A percentile compares a stretch with the other conserved stretches of the same genome.
Evolutionary conservation across 495 filamentous ascomycete genomes (phyloP).

Genomic region (Penicillium desertorum): DNA sequence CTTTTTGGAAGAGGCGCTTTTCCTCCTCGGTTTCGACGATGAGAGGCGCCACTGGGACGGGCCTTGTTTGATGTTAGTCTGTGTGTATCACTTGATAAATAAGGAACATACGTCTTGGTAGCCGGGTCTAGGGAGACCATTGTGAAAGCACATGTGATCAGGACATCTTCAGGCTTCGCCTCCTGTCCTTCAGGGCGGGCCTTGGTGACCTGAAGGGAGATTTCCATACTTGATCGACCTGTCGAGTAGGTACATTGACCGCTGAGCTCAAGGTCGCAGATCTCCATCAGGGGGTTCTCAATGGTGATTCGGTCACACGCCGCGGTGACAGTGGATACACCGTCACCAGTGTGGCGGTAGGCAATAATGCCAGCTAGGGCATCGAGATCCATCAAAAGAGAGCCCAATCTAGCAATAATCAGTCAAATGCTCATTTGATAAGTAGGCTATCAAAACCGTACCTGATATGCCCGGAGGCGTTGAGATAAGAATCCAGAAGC

Average conservation of each 20-base stretch:
- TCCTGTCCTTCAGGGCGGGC: constrained; percentile 55
- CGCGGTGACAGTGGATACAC: constrained; percentile 77
- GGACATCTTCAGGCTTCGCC: constrained; percentile 63
- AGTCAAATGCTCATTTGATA: neutral
- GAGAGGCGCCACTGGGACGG: constrained; percentile 58
- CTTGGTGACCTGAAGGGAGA: constrained; percentile 73
- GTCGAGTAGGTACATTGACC: constrained; percentile 81
- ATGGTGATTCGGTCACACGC: constrained; percentile 79
- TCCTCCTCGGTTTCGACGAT: constrained; percentile 70
- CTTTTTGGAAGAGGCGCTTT: constrained; percentile 61
- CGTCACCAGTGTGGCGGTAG: constrained; percentile 78
- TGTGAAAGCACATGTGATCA: constrained; percentile 80
- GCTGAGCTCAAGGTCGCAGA: constrained; percentile 77
- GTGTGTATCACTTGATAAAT: neutral
- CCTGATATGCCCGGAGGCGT: constrained; percentile 64
- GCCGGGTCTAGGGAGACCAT: constrained; percentile 77
- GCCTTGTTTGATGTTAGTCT: constrained; percentile 36
- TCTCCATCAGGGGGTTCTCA: constrained; percentile 68
- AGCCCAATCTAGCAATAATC: constrained; percentile 54
- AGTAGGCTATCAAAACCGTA: constrained; percentile 18
- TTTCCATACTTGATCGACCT: constrained; percentile 76
- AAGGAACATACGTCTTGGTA: constrained; percentile 61
- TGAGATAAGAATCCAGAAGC: constrained; percentile 68
- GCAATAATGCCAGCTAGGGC: constrained; percentile 77
- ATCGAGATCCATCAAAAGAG: constrained; percentile 79